Percentiles rank a stretch among this genome's conserved stretches.
Evolutionary conservation across 192 early-diverging fungal genomes (phyloP).

Genomic region (Kappamyces sp.): DNA sequence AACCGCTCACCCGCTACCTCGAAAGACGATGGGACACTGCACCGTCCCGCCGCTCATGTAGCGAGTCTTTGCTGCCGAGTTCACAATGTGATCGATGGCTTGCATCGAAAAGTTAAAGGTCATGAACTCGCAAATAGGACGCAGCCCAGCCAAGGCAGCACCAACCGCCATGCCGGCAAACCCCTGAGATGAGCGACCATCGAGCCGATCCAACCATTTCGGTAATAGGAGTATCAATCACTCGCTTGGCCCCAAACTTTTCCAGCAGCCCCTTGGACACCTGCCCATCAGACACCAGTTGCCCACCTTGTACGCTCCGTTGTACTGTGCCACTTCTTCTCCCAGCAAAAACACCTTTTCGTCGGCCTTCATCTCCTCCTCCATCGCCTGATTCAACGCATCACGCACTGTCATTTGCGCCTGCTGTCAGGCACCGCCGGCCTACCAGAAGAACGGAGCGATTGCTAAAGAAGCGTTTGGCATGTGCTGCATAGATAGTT

Average conservation of each 20-base stretch:
- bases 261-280: constrained; percentile 94
- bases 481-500: no score
- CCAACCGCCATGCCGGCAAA: constrained; percentile 95
- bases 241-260: constrained; percentile 94
- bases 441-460: no score
- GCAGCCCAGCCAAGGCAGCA: constrained; percentile 85
- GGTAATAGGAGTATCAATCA: constrained; percentile 98
- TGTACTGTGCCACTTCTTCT: constrained; percentile 99
- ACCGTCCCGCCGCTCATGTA: constrained; percentile 95
- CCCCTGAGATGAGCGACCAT: constrained; percentile 32
- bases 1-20: constrained; percentile 32
- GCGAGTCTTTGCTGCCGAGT: constrained; percentile 96
- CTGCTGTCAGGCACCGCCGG: no score
- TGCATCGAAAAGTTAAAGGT: constrained; percentile 99
- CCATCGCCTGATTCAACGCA: constrained; percentile 93
- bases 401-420: constrained; percentile 82
- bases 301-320: constrained; percentile 96
- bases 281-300: constrained; percentile 39
- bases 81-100: constrained; percentile 98
- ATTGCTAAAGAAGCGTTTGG: no score
- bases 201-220: constrained; percentile 54
- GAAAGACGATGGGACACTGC: constrained; percentile 91
- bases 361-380: constrained; percentile 92
- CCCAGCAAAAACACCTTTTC: constrained; percentile 89
- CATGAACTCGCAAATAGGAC: constrained; percentile 99